phyloP scores from a whole-genome alignment of 2,329 filamentous ascomycete species.

The Aspergillus uvarum region DNA sequence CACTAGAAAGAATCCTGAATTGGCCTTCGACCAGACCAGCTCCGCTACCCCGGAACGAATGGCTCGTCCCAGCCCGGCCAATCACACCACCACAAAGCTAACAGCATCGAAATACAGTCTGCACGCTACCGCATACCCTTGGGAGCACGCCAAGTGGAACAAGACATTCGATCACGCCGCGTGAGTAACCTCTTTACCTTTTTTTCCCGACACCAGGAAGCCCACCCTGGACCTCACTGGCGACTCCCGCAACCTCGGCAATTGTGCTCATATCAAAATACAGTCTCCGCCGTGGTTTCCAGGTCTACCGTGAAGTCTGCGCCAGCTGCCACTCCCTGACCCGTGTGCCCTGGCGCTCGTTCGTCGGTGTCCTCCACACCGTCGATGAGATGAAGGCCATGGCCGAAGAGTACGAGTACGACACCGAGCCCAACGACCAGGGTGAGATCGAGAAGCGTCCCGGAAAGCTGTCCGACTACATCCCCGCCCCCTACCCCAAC shows the following conservation, averaged over 20 bases:
- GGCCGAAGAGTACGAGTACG: slow-evolving; percentile 98
- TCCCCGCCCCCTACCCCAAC: slow-evolving; percentile 95
- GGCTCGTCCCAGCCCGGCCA: slow-evolving; percentile 21
- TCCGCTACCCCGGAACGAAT: slow-evolving; percentile 26
- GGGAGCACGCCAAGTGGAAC: slow-evolving; percentile 87
- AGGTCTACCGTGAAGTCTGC: slow-evolving; percentile 99
- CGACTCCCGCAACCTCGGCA: slow-evolving; percentile 14
- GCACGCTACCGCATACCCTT: slow-evolving; percentile 88
- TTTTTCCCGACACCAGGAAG: not conserved
- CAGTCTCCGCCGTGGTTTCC: slow-evolving; percentile 97
- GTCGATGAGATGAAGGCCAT: slow-evolving; percentile 97
- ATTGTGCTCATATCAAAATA: slow-evolving; percentile 18
- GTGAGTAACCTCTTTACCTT: slow-evolving; percentile 58
- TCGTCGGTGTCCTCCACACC: slow-evolving; percentile 90
- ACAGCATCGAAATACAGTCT: slow-evolving; percentile 60
- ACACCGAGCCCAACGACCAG: slow-evolving; percentile 95
- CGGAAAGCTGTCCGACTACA: slow-evolving; percentile 97
- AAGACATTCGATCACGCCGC: slow-evolving; percentile 97
- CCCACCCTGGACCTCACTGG: slow-evolving; percentile 9
- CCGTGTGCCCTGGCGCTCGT: slow-evolving; percentile 87
- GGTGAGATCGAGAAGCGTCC: slow-evolving; percentile 98
- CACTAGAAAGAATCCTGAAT: slow-evolving; percentile 8
- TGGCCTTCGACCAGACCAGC: slow-evolving; percentile 17
- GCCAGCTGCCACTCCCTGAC: slow-evolving; percentile 94
- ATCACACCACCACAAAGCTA: slow-evolving; percentile 24